Evolutionary conservation across 2,329 filamentous ascomycete species (phyloP), one percentile per base, ranked within the genome.

Genomic region (Aspergillus sp.): DNA sequence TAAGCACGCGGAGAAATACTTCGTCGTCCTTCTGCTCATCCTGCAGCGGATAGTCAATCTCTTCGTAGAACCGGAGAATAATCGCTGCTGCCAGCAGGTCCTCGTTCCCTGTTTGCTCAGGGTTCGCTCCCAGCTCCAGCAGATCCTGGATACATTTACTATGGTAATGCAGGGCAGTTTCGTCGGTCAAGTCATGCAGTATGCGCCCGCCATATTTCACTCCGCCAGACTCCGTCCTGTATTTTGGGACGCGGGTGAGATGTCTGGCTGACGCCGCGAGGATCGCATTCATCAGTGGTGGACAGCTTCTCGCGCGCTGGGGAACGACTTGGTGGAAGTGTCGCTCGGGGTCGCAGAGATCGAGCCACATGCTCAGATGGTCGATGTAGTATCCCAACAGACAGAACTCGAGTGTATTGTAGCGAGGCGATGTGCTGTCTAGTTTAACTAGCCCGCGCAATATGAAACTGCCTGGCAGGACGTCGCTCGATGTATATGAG

Each of bases 61-160:
- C 77, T 51, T 79, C 77, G 19, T 78, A 78, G 17, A 76, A 75
- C 1, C 77, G 70, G 2, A 79, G 56, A 5, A 79, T 73, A 4
- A 79, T 72, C 8, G 75, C 75, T 3, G 74, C 74, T 2, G 74
- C 75, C 4, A 79, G 64, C 1, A 79, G 62, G n/a, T 57, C 56
- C 40, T 53, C 49, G 30, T 61, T 54, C 4, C 45, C 45, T 0
- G 58, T 48, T 9, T 61, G 50, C 4, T 48, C 22, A 1, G 56
- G 27, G 17, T 59, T 34, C 12, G 19, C 39, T 9, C 48, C 52
- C 0, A 75, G 66, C 9, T 70, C 66, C 12, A 77, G 70, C 0
- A 79, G 65, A 34, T 75, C 69, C 11, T 71, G 67, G 13, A 78
- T 68, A 17, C 75, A 76, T 42, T 71, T 64, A 49, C 68, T 73